Conservation (phyloP, 2,329 filamentous ascomycete genomes). For the Colletotrichum truncatum region DNA sequence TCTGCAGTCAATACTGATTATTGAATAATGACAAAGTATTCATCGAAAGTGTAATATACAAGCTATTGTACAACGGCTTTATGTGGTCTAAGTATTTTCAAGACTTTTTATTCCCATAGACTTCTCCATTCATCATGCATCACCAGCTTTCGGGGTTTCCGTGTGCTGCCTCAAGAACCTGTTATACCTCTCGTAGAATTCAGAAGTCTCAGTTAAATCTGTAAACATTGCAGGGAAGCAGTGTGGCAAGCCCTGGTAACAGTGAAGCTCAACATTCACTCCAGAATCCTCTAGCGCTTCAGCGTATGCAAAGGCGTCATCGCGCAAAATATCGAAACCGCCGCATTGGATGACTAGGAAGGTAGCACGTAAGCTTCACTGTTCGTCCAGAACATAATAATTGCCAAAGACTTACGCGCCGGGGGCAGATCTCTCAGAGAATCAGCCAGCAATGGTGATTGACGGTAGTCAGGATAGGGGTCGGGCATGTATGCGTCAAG, state of each 20-base stretch:
- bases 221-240: slow-evolving; percentile 34
- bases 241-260: slow-evolving; percentile 48
- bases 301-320: slow-evolving; percentile 49
- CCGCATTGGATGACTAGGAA: slow-evolving; percentile 43
- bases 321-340: slow-evolving; percentile 46
- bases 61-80: too few relatives aligned
- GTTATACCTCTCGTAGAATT: not conserved
- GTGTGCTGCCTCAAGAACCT: not conserved
- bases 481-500: slow-evolving; percentile 42
- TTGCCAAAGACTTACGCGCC: slow-evolving; percentile 37
- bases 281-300: slow-evolving; percentile 44
- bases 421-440: slow-evolving; percentile 42
- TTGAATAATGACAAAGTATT: too few relatives aligned
- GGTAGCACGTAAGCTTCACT: not conserved
- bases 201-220: not conserved
- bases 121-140: too few relatives aligned
- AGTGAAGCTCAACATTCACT: slow-evolving; percentile 40
- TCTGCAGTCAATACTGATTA: too few relatives aligned
- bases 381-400: too few relatives aligned
- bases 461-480: slow-evolving; percentile 37
- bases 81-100: too few relatives aligned
- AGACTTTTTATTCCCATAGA: too few relatives aligned
- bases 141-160: too few relatives aligned
- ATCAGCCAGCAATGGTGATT: slow-evolving; percentile 44
- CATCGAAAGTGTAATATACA: too few relatives aligned